A percentile compares a stretch with the other conserved stretches of the same genome.
phyloP scores from a whole-genome alignment of 208 protist species.

The Leishmania martiniquensis region DNA sequence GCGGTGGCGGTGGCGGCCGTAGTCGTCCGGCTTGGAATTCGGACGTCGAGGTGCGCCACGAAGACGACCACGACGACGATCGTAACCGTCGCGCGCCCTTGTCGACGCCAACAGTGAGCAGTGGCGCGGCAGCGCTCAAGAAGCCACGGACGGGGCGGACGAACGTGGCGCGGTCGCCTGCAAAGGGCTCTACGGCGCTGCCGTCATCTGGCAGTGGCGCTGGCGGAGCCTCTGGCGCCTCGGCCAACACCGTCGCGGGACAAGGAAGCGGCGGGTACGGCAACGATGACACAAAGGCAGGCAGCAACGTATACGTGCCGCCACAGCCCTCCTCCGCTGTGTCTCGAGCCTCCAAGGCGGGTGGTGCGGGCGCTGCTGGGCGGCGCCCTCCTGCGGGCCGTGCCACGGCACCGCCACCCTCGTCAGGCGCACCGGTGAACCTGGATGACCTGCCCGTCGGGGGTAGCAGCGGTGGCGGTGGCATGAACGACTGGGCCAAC shows the following conservation, averaged over 20 bases:
- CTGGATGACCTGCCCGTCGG: constrained; percentile 63
- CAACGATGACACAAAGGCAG: constrained; percentile 3
- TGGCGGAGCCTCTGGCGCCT: constrained; percentile 1
- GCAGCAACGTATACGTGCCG: constrained; percentile 16
- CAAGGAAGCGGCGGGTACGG: background rate
- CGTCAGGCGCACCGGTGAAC: constrained; percentile 13
- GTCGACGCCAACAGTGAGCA: background rate
- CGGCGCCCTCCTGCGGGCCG: constrained; percentile 12
- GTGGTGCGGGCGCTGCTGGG: background rate
- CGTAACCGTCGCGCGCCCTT: background rate
- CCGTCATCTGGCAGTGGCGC: background rate
- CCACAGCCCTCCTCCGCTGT: background rate
- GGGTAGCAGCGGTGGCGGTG: constrained; percentile 26
- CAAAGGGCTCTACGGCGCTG: background rate
- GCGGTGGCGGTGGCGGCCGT: constrained; percentile 9
- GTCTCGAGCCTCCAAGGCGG: background rate
- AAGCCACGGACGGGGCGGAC: constrained; percentile 23
- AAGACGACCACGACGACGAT: constrained; percentile 15
- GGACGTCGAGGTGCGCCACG: constrained; percentile 44
- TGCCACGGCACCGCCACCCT: background rate
- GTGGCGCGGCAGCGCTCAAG: constrained; percentile 24
- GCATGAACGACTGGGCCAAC: constrained; percentile 42
- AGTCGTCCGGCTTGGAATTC: constrained; percentile 66
- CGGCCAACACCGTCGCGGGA: background rate
- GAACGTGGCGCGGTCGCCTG: background rate